Evolutionary conservation across 495 filamentous ascomycete species (phyloP), one percentile per base, ranked within the genome.

Genomic region (Tuber calosporum): DNA sequence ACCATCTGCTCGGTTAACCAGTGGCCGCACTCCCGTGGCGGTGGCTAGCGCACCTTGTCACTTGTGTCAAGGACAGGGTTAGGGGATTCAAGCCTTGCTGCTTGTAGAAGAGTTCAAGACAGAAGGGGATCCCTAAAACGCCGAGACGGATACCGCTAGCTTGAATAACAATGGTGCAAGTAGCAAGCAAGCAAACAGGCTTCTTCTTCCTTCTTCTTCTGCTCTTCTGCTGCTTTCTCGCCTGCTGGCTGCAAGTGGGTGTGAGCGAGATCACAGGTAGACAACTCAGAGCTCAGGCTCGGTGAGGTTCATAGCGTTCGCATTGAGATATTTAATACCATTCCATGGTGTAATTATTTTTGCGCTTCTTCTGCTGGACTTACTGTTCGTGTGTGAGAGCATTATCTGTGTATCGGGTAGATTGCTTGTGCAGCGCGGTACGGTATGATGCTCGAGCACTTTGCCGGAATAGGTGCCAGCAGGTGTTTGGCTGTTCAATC

Each of bases 251-350:
- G 53, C 53, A 62, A 34, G 53, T 62, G 53, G 53, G 53, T 62
- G 53, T 26, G 53, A 62, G 53, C 53, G 26, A 62, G 53, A 62
- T 62, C 53, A 62, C 26, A 17, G 53, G 34, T 62, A 26, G 53
- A 62, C 53, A 62, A 62, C 53, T 62, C 53, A 62, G 53, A 62
- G 53, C 53, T 30, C 4, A 34, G 53, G 53, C 53, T 30, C 26
- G 53, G 53, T 62, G 53, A 62, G 53, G 53, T 34, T 62, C 53
- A 62, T 34, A 62, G 53, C 53, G 53, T 62, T 62, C 53, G 11
- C 53, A 7, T 34, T 62, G 53, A 34, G 53, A 34, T 62, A 62
- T 62, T 62, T 34, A 34, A 34, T 30, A 19, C 53, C 53, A 62
- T 15, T 62, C 26, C 13, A 0, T 62, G 53, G 53, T 62, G 26